These are phyloP conservation scores for Cladobotryum mycophilum DNA, from an alignment of 2,329 filamentous ascomycete species.

Conservation along the genomic window DNA sequence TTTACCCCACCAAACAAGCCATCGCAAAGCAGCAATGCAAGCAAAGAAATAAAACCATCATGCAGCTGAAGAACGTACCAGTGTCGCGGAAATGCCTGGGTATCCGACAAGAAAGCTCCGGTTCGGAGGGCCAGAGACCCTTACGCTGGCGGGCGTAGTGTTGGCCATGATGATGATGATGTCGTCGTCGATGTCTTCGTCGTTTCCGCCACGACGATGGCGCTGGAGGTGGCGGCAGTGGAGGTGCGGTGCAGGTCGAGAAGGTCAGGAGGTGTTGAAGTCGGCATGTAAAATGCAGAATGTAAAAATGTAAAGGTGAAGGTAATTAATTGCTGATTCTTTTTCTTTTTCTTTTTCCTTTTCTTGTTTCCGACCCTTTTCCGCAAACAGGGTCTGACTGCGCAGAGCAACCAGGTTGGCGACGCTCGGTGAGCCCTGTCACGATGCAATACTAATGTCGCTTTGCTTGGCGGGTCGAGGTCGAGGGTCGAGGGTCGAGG, in stretches of 20 bases:
- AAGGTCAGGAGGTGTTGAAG: slow-evolving; percentile 5
- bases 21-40: slow-evolving; percentile 10
- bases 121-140: slow-evolving; percentile 95
- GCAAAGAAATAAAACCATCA: neutral
- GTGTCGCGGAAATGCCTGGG: slow-evolving; percentile 91
- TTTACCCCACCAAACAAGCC: neutral
- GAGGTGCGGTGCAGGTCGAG: neutral
- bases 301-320: too few species aligned
- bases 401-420: too few species aligned
- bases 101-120: slow-evolving; percentile 96
- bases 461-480: too few species aligned
- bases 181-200: neutral
- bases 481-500: too few species aligned
- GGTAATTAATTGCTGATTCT: too few species aligned
- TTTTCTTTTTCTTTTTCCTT: too few species aligned
- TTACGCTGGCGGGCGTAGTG: slow-evolving; percentile 52
- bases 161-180: slow-evolving; percentile 27
- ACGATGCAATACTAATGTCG: too few species aligned
- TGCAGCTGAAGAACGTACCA: slow-evolving; percentile 57
- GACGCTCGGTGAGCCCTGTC: too few species aligned
- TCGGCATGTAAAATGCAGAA: neutral
- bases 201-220: slow-evolving; percentile 2
- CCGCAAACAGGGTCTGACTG: too few species aligned
- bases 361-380: too few species aligned
- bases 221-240: slow-evolving; percentile 6